Base-by-base conservation (phyloP, 805 yeast genomes). In the Cyberlindnera sargentensis region DNA sequence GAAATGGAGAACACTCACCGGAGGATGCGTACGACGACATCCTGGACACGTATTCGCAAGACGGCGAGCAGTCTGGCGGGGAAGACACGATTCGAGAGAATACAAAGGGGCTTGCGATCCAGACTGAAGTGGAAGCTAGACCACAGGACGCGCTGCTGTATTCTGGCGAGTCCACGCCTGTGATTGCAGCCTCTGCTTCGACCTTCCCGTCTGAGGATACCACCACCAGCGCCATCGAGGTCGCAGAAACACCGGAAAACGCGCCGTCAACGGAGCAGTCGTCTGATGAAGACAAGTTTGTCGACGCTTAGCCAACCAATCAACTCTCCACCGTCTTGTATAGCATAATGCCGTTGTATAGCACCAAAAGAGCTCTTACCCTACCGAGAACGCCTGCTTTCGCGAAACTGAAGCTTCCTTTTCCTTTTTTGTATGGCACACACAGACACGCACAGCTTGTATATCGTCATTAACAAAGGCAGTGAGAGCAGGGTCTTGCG, bases 141-240 rank as follows among this genome's bases (percentile, higher is more conserved):
- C 50, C 50, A 26, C 55, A 51, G 26, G 51, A 51, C 26, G 40
- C 38, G 4, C 27, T 51, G 0, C 30, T 47, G 31, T 45, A 42
- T 10, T 47, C 51, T 8, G 55, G 47, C 15, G 47, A 49, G 24
- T 27, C 46, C 4, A 47, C 52, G 1, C 52, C 52, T 1, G 31
- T 50, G 3, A 42, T 42, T 20, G 28, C 34, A 28, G 39, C 30
- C 30, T 28, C 25, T 24, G 23, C 9, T 26, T 8, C 37, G 7
- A 6, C 26, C 25, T 15, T 43, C 45, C 31, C 41, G 3, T 34
- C 48, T 5, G 20, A 8, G 29, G 30, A 15, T 7, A 37, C 36
- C 5, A 10, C 25, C 5, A 7, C 23, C 23, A 15, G 30, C 9
- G 30, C 6, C 9, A 28, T 9, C 30, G 30, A 28, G 8, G 9